Percentiles rank a stretch among this genome's conserved stretches.
Conservation (phyloP, 23 red algal genomes). For the Gracilaria gracilis region DNA sequence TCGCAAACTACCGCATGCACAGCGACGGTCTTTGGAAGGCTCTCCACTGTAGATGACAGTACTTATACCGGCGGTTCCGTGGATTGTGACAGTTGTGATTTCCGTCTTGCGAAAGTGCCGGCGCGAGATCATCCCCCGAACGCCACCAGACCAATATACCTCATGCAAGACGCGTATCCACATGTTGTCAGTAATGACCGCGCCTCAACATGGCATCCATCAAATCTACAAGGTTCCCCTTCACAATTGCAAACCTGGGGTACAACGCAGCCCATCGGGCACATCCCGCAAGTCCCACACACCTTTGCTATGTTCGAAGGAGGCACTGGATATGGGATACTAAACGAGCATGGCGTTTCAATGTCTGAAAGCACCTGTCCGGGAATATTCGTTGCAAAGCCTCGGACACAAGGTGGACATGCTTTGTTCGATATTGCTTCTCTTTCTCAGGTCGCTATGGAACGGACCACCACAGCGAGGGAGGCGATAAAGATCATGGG, state of each 20-base stretch:
- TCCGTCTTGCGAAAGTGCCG: slow-evolving; percentile 63
- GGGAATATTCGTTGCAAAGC: slow-evolving; percentile 33
- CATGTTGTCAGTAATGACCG: slow-evolving; percentile 45
- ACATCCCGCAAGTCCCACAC: slow-evolving; percentile 48
- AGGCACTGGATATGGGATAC: slow-evolving; percentile 69
- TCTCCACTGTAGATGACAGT: slow-evolving; percentile 50
- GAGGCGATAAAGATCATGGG: slow-evolving; percentile 79
- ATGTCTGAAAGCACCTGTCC: slow-evolving; percentile 73
- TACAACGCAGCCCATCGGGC: slow-evolving; percentile 26
- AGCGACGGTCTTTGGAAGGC: slow-evolving; percentile 52
- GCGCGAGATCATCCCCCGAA: slow-evolving; percentile 18
- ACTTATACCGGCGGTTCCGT: slow-evolving; percentile 31
- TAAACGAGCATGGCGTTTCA: slow-evolving; percentile 65
- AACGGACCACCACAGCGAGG: slow-evolving; percentile 57
- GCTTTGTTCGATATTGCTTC: slow-evolving; percentile 63
- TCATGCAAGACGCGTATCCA: slow-evolving; percentile 43
- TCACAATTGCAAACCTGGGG: slow-evolving; percentile 53
- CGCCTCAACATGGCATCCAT: slow-evolving; percentile 48
- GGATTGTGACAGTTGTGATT: slow-evolving; percentile 67
- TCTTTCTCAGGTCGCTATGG: slow-evolving; percentile 53
- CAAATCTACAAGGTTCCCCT: slow-evolving; percentile 61
- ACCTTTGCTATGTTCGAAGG: slow-evolving; percentile 64
- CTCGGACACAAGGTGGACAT: slow-evolving; percentile 39
- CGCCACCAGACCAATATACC: slow-evolving; percentile 23
- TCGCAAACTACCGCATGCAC: slow-evolving; percentile 49